Base-by-base conservation (phyloP, 805 yeast genomes). In the Cyberlindnera maritima region DNA sequence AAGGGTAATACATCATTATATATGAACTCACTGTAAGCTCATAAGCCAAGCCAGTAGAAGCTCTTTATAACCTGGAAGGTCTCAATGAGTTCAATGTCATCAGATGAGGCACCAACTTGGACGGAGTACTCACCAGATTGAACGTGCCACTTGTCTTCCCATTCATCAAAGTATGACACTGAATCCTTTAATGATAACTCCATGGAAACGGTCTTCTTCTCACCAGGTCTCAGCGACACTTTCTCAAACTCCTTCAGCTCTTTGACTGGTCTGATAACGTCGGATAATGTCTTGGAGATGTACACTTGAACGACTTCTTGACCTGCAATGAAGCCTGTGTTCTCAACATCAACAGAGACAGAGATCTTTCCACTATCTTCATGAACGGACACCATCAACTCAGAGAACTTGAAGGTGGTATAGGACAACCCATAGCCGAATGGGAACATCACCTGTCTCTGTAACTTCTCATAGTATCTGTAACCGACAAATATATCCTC, bases 401-500 rank as follows among this genome's bases (percentile, higher is more conserved):
- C 63, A 8, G 63, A 46, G 49, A 76, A 60, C 28, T 61, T 65
- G 56, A 80, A 82, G 0, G 70, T 53, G 18, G 85, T 75, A 66
- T 80, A 82, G 2, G 87, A 80, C 50, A 81, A 69, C 40, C 87
- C 87, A 55, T 62, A 71, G 4, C 87, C 87, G 62, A 82, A 83
- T 36, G 85, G 81, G 68, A 74, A 81, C 41, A 74, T 66, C 5
- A 77, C 80, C 23, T 69, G 69, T 36, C 62, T 65, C 51, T 74
- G 70, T 32, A 67, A 59, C 61, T 75, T 76, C 56, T 82, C 86
- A 62, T 78, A 83, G 66, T 65, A 79, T 49, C 80, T 68, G 67
- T 82, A 81, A 18, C 87, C 88, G 43, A 81, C 77, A 60, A 70
- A 81, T 39, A 82, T 76, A 57, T 81, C 85, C 61, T 83, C 88